Evolutionary conservation across 2,329 filamentous ascomycete species (phyloP).

Genomic region (Xylariaceae sp.): DNA sequence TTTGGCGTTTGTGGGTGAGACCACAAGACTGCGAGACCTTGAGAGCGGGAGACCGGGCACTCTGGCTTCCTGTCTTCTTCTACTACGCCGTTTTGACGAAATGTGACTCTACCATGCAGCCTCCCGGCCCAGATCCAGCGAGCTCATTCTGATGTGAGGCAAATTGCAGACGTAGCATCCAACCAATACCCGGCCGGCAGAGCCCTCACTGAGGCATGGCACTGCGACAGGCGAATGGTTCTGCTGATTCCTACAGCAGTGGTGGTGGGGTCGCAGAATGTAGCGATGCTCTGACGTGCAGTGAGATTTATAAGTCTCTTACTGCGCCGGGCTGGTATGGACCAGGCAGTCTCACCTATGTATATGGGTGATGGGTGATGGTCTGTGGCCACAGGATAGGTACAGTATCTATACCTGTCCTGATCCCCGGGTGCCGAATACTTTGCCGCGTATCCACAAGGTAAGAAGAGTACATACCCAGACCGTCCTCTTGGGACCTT

Average conservation of each 20-base stretch:
- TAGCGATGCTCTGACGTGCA: neutral
- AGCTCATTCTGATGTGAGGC: neutral
- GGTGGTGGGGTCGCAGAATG: neutral
- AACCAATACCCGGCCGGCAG: neutral
- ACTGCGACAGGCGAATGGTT: neutral
- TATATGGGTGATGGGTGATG: too few relatives aligned
- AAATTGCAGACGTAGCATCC: neutral
- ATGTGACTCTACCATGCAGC: conserved; percentile 16
- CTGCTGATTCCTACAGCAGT: neutral
- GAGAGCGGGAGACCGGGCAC: conserved; percentile 4
- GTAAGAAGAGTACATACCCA: too few relatives aligned
- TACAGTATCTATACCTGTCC: too few relatives aligned
- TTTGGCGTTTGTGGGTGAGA: conserved; percentile 10
- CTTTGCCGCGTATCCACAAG: too few relatives aligned
- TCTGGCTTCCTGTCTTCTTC: conserved; percentile 33
- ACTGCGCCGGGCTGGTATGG: too few relatives aligned
- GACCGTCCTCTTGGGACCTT: too few relatives aligned
- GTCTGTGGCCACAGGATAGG: too few relatives aligned
- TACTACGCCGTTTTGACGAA: conserved; percentile 5
- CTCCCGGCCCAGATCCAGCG: conserved; percentile 3
- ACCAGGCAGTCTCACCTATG: too few relatives aligned
- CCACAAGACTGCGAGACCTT: neutral
- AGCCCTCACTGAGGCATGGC: neutral
- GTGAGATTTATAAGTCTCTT: too few relatives aligned
- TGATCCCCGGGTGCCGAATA: too few relatives aligned